Base-by-base conservation (phyloP, 495 filamentous ascomycete species). In the Xylaria venustula region DNA sequence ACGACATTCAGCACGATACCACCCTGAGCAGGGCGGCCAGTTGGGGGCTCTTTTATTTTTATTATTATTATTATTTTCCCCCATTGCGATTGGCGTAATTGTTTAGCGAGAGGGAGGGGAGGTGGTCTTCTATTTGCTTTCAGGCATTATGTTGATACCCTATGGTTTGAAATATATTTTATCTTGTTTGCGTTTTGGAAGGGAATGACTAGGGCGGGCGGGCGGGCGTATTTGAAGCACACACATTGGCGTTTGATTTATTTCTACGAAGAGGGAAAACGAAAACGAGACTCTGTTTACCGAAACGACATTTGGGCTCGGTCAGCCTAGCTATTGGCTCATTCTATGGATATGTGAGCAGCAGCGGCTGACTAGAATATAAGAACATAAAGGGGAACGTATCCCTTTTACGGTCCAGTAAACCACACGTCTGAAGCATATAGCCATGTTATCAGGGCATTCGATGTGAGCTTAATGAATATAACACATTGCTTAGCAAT, bases 91-190 rank as follows among this genome's bases (percentile, higher is more conserved):
- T 42, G 34, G 37, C n/a, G 30, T 42, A 12, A n/a, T n/a, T n/a
- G 26, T 20, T 15, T 26, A 30, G 3, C n/a, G n/a, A 36, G 36
- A 32, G 23, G 34, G 30, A 34, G 30, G 11, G 30, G 11, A 34
- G 5, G 14, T 5, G 37, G 37, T 12, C 37, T 40, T 40, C 37
- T 40, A 9, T 54, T 19, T 69, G 67, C 67, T 69, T 64, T 65
- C 56, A 69, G 67, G 67, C 67, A 64, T 61, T 34, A 40, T 52
- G 62, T 64, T 67, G 61, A 69, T 69, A 69, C 67, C 67, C 67
- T 40, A 22, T 54, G 44, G 46, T 62, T 58, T 51, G 28, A 19
- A 61, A 53, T 30, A 6, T 63, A 34, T 32, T 37, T 36, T 12
- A 32, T 46, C 22, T 34, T 55, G n/a, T 12, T 54, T 25, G 11